These are phyloP conservation scores for Debaryomycetaceae sp. DNA, from an alignment of 1,139 yeast genomes.

Conservation along the genomic window DNA sequence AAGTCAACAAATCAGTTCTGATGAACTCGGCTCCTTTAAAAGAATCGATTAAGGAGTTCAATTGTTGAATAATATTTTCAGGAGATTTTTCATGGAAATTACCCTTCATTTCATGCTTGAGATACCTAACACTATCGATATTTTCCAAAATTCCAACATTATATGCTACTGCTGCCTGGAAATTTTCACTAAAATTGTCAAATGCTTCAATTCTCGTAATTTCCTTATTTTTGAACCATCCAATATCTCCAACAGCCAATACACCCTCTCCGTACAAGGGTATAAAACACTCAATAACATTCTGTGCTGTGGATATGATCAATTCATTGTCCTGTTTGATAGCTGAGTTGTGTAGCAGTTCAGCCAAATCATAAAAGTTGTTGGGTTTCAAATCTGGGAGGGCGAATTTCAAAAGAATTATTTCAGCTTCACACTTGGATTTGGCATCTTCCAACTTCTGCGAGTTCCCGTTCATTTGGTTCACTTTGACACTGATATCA, in stretches of 20 bases:
- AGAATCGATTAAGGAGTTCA: slow-evolving; percentile 2
- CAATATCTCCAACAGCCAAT: slow-evolving; percentile 1
- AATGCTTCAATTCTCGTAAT: slow-evolving; percentile 11
- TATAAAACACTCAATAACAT: slow-evolving; percentile 1
- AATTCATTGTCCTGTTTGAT: neutral
- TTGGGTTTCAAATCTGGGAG: neutral
- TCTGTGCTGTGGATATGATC: neutral
- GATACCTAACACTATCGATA: slow-evolving; percentile 14
- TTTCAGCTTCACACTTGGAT: slow-evolving; percentile 2
- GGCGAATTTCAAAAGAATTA: slow-evolving; percentile 5
- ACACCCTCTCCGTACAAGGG: slow-evolving; percentile 4
- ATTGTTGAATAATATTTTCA: slow-evolving; percentile 3
- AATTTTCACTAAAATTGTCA: slow-evolving; percentile 10
- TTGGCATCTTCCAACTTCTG: slow-evolving; percentile 2
- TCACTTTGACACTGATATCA: slow-evolving; percentile 6
- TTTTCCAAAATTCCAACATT: slow-evolving; percentile 10
- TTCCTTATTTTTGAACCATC: neutral
- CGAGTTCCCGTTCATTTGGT: slow-evolving; percentile 9
- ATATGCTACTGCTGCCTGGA: slow-evolving; percentile 16
- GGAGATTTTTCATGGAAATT: slow-evolving; percentile 3
- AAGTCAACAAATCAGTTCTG: slow-evolving; percentile 1
- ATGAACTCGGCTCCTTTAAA: slow-evolving; percentile 6
- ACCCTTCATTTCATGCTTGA: slow-evolving; percentile 6
- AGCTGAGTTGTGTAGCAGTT: slow-evolving; percentile 1
- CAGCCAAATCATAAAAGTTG: slow-evolving; percentile 4